Conservation (phyloP, 108 stramenopile species). For the Cyclotella baltica region DNA sequence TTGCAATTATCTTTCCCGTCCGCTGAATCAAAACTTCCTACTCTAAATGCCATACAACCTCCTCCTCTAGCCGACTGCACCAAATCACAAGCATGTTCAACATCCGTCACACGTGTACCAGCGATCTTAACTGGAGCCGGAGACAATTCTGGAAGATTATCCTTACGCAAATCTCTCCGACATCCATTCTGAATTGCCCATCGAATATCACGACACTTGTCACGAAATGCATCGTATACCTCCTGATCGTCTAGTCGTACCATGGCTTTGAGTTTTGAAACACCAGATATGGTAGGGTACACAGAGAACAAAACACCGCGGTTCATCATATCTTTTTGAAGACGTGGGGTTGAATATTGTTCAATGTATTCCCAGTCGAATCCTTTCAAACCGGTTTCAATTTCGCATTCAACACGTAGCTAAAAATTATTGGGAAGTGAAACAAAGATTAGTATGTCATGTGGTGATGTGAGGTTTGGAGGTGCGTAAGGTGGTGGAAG, state of each 20-base stretch:
- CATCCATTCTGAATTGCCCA: conserved; percentile 30
- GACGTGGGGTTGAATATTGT: conserved; percentile 8
- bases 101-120: conserved; percentile 25
- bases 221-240: conserved; percentile 23
- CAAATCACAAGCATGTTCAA: conserved; percentile 7
- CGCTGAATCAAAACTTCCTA: not conserved
- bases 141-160: conserved; percentile 31
- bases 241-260: conserved; percentile 18
- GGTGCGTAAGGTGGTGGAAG: not conserved
- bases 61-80: not conserved
- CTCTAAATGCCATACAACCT: not conserved
- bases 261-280: conserved; percentile 23
- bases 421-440: not conserved
- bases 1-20: too few species aligned
- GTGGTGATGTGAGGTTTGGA: not conserved
- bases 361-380: conserved; percentile 53
- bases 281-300: conserved; percentile 29
- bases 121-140: conserved; percentile 17
- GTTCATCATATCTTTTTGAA: conserved; percentile 17
- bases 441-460: not conserved
- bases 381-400: conserved; percentile 26
- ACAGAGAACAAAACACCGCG: conserved; percentile 16
- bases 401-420: conserved; percentile 43
- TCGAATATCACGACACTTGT: conserved; percentile 30
- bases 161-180: conserved; percentile 18